A percentile compares a stretch with the other conserved stretches of the same genome.
These are phyloP conservation scores for Arabidopsis arenosa DNA, from an alignment of 345 rosid genomes.

Conservation along the genomic window DNA sequence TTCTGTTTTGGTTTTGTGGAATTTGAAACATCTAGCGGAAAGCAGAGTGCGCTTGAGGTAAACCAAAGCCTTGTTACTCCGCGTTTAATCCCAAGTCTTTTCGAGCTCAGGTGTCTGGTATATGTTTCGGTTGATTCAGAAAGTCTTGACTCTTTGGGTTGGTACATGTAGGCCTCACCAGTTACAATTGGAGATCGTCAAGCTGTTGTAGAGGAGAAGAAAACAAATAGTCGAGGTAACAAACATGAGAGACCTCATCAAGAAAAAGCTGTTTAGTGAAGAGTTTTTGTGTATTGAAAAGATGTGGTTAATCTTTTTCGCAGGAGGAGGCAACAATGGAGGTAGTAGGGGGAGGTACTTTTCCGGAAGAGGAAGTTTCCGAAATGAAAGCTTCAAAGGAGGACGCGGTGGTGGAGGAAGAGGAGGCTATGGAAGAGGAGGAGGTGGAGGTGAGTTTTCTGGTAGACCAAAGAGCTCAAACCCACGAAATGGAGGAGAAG, in stretches of 20 bases:
- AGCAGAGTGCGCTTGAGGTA: constrained; percentile 69
- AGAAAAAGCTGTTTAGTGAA: constrained; percentile 35
- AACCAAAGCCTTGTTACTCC: constrained; percentile 10
- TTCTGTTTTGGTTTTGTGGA: constrained; percentile 84
- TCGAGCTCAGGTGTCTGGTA: background rate
- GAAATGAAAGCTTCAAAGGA: constrained; percentile 56
- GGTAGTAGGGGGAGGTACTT: constrained; percentile 58
- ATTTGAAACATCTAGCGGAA: constrained; percentile 58
- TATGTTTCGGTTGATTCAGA: background rate
- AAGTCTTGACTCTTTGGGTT: constrained; percentile 14
- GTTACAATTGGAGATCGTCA: constrained; percentile 59
- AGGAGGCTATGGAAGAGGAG: constrained; percentile 49
- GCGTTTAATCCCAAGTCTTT: background rate
- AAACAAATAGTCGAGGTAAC: constrained; percentile 68
- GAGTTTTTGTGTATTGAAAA: background rate
- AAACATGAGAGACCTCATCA: constrained; percentile 31
- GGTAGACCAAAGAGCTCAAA: constrained; percentile 68
- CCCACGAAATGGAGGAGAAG: constrained; percentile 59
- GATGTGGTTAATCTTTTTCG: background rate
- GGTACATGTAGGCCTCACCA: constrained; percentile 69
- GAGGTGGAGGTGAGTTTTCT: constrained; percentile 59
- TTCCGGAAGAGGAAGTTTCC: constrained; percentile 59
- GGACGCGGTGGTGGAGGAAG: constrained; percentile 55
- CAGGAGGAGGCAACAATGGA: constrained; percentile 43
- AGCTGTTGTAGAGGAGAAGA: constrained; percentile 77